Base-by-base conservation (phyloP, 768 basidiomycete species). In the Termitomyces sp. region DNA sequence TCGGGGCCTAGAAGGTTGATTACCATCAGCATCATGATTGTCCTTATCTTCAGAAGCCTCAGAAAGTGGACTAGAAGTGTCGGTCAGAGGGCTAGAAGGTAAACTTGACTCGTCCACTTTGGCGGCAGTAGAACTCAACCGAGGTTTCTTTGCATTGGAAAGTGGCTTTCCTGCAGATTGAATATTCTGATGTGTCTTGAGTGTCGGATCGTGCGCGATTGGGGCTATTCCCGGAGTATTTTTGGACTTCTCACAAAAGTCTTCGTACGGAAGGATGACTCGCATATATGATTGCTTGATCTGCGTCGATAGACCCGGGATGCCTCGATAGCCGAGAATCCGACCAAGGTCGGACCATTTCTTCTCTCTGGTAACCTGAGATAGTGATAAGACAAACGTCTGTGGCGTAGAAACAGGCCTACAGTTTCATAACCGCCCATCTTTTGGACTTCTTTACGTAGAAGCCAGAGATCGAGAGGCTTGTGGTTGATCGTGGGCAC, bases 261-360 rank as follows among this genome's bases (percentile, higher is more conserved):
- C 86, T 69, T 98, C 96, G 69, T 94, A 99, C n/a, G 97, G 97
- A 48, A 94, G 83, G 67, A 99, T 92, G 70, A 99, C 92, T 58
- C 90, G 86, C 60, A 82, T 83, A 74, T 96, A 99, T 5, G 95
- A 92, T 67, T 86, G 88, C 78, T 92, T 93, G 73, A 98, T 86
- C 70, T 95, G 91, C 1, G 89, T 88, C 15, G 90, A 91, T 61
- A 96, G 82, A 54, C 91, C 91, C 38, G 88, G 89, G 43, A 91
- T 85, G 45, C 89, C 87, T 65, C 87, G 82, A 78, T 94, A 94
- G 34, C 95, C 93, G 60, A 97, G 78, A 42, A 85, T 79, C 53
- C 89, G 85, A 34, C 93, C 93, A 58, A 99, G 77, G 68, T 91
- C 87, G 5, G 87, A 86, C 97, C 97, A 99, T 69, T 89, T 88